phyloP scores from a whole-genome alignment of 768 basidiomycete genomes.

The Pleurotus tuber-regium region DNA sequence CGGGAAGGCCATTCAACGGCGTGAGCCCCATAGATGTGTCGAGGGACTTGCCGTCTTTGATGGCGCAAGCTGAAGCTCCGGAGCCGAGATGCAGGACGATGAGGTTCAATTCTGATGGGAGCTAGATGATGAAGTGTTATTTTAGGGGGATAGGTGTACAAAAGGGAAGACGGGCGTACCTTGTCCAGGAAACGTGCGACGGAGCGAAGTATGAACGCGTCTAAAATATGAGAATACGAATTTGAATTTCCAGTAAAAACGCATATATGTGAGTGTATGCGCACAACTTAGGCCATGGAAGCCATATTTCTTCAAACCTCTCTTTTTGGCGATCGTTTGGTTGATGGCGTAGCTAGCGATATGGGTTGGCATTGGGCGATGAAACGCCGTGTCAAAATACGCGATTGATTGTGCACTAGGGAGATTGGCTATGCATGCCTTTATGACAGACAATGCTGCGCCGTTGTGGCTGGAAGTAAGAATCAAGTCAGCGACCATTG shows the following conservation, averaged over 20 bases:
- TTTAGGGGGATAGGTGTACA: background rate
- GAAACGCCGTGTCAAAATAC: slow-evolving; percentile 88
- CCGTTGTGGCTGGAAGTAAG: slow-evolving; percentile 53
- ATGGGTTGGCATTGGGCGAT: slow-evolving; percentile 70
- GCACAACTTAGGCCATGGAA: slow-evolving; percentile 84
- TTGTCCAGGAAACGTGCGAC: slow-evolving; percentile 60
- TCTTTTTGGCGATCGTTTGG: slow-evolving; percentile 53
- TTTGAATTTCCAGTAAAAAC: background rate
- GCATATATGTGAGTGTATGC: slow-evolving; percentile 17
- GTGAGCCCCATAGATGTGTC: slow-evolving; percentile 95
- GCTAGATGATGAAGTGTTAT: slow-evolving; percentile 23
- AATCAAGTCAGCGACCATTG: background rate
- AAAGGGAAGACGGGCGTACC: slow-evolving; percentile 23
- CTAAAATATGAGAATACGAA: slow-evolving; percentile 27
- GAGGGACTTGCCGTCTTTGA: slow-evolving; percentile 67
- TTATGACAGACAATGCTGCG: slow-evolving; percentile 57
- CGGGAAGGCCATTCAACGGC: slow-evolving; percentile 75
- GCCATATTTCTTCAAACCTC: slow-evolving; percentile 84
- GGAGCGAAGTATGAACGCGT: slow-evolving; percentile 64
- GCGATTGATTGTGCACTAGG: slow-evolving; percentile 74
- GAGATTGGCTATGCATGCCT: slow-evolving; percentile 57
- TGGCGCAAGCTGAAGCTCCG: slow-evolving; percentile 83
- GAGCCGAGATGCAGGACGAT: slow-evolving; percentile 88
- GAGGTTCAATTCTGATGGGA: slow-evolving; percentile 55
- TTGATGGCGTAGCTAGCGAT: slow-evolving; percentile 80